Conservation (phyloP, 2,329 filamentous ascomycete species). For the Lithohypha guttulata region DNA sequence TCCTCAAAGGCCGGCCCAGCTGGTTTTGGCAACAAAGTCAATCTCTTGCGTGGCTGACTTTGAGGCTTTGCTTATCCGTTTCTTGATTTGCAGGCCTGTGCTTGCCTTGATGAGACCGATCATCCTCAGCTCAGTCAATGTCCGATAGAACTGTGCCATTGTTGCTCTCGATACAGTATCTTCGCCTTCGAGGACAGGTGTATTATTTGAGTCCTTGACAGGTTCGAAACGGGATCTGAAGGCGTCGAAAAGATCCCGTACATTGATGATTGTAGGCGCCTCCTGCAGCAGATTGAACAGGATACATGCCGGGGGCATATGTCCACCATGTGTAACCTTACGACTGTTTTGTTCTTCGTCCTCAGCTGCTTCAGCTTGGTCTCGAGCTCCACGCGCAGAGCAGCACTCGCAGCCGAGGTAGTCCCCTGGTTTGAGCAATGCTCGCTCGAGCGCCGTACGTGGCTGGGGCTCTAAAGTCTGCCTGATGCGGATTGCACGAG, state of each 20-base stretch:
- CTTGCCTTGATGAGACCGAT: conserved; percentile 79
- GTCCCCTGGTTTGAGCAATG: conserved; percentile 48
- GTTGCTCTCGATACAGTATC: conserved; percentile 11
- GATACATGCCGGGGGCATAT: conserved; percentile 48
- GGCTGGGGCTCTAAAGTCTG: conserved; percentile 49
- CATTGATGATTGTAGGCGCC: conserved; percentile 50
- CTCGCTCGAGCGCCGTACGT: conserved; percentile 49
- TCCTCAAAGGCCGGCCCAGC: conserved; percentile 58
- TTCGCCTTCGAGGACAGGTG: conserved; percentile 12
- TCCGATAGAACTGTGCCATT: conserved; percentile 72
- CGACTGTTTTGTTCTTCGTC: conserved; percentile 14
- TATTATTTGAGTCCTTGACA: conserved; percentile 23
- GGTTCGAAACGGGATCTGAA: conserved; percentile 30
- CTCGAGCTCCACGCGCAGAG: background rate
- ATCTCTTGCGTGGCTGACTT: conserved; percentile 45
- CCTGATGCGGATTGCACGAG: conserved; percentile 40
- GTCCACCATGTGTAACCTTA: conserved; percentile 22
- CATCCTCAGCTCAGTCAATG: conserved; percentile 70
- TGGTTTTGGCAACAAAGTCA: conserved; percentile 79
- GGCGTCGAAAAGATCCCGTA: conserved; percentile 50
- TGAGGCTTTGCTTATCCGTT: background rate
- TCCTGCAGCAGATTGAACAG: conserved; percentile 54
- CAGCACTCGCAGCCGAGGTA: conserved; percentile 49
- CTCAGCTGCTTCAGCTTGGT: background rate
- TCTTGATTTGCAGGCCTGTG: conserved; percentile 4